Percentiles rank a stretch among this genome's conserved stretches.
These are phyloP conservation scores for Drosera spatulata DNA, from an alignment of 179 eudicot species.

Conservation along the genomic window DNA sequence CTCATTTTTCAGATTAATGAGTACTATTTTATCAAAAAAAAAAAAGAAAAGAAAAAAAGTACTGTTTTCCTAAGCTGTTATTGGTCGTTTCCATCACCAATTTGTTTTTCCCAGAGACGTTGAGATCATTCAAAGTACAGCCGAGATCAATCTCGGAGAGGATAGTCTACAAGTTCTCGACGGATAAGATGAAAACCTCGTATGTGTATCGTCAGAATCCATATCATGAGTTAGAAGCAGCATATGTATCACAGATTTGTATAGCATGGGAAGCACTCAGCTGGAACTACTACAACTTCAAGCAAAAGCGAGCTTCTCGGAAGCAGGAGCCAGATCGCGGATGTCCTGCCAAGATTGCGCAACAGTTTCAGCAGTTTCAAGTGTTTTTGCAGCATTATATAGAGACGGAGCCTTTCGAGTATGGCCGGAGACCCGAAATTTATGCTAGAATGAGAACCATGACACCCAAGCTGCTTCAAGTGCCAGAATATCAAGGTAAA, in stretches of 20 bases:
- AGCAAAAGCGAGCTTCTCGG: conserved; percentile 38
- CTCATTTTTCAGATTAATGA: too few species aligned
- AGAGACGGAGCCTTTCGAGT: conserved; percentile 83
- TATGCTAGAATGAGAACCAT: conserved; percentile 59
- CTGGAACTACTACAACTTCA: conserved; percentile 74
- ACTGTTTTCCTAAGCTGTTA: too few species aligned
- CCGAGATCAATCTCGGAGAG: conserved; percentile 93
- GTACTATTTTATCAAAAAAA: too few species aligned
- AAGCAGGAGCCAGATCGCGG: conserved; percentile 34
- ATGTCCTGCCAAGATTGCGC: conserved; percentile 80
- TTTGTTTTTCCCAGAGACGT: conserved; percentile 35
- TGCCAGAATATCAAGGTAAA: conserved; percentile 85
- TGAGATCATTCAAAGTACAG: conserved; percentile 63
- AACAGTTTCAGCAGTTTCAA: conserved; percentile 80
- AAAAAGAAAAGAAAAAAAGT: neutral
- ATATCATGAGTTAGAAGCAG: conserved; percentile 63
- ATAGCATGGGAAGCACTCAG: conserved; percentile 89
- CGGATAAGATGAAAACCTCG: conserved; percentile 21
- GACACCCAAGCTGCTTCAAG: conserved; percentile 80
- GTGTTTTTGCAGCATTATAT: conserved; percentile 70
- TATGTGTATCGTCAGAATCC: conserved; percentile 29
- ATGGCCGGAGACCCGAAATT: conserved; percentile 69
- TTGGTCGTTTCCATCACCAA: neutral
- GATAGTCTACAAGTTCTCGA: conserved; percentile 39
- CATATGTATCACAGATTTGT: conserved; percentile 85